phyloP scores from a whole-genome alignment of 2,329 filamentous ascomycete species.

The Exserohilum turcica region DNA sequence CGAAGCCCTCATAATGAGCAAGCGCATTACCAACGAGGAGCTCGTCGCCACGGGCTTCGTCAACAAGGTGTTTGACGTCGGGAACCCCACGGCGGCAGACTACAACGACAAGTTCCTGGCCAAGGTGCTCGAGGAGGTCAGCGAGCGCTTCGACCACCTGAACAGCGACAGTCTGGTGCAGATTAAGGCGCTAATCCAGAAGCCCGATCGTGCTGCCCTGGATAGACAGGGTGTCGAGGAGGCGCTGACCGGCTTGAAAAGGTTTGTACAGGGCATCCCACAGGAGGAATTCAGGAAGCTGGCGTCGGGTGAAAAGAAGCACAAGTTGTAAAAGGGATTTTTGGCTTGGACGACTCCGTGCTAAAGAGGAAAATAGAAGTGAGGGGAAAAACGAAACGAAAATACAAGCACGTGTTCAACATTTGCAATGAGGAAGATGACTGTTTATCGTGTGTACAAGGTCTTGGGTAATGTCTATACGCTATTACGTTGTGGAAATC shows the following conservation, averaged over 20 bases:
- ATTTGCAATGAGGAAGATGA: no score
- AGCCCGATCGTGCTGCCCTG: slow-evolving; percentile 72
- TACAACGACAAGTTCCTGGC: slow-evolving; percentile 65
- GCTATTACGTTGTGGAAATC: no score
- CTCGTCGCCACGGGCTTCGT: slow-evolving; percentile 79
- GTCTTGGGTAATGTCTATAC: no score
- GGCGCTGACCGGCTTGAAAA: slow-evolving; percentile 81
- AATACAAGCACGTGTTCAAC: no score
- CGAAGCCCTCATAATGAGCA: slow-evolving; percentile 91
- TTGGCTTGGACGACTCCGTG: no score
- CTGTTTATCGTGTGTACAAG: no score
- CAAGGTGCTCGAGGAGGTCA: slow-evolving; percentile 76
- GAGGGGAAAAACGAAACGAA: no score
- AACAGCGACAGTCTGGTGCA: slow-evolving; percentile 76
- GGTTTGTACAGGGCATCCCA: slow-evolving; percentile 79
- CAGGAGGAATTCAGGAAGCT: slow-evolving; percentile 88
- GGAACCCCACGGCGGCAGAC: slow-evolving; percentile 60
- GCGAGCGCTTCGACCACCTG: slow-evolving; percentile 77
- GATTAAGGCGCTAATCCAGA: slow-evolving; percentile 83
- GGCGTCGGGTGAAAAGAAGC: slow-evolving; percentile 86
- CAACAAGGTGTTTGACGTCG: slow-evolving; percentile 75
- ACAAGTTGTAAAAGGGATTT: slow-evolving; percentile 95
- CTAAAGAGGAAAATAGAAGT: no score
- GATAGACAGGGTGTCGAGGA: slow-evolving; percentile 81
- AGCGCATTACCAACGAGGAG: slow-evolving; percentile 73